Evolutionary conservation across 2,329 filamentous ascomycete species (phyloP).

Genomic region (Fusarium sororula): DNA sequence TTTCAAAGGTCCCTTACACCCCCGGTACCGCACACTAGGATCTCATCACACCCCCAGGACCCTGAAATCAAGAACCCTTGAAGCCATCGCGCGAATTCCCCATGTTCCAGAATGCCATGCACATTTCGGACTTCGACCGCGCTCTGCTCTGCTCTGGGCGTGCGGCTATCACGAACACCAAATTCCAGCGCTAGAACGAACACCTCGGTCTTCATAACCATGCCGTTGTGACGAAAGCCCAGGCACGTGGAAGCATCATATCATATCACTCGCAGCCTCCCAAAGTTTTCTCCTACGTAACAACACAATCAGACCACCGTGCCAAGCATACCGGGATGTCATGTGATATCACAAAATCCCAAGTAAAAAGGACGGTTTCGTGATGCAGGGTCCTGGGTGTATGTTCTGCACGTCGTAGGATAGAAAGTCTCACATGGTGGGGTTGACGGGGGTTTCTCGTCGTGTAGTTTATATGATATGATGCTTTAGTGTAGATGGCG

Average conservation of each 20-base stretch:
- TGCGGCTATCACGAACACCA: neutral
- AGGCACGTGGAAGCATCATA: conserved; percentile 20
- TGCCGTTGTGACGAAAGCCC: neutral
- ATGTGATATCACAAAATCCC: neutral
- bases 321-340: conserved; percentile 1
- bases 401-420: neutral
- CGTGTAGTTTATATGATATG: neutral
- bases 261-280: neutral
- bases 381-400: conserved; percentile 9
- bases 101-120: neutral
- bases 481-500: neutral
- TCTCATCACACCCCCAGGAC: neutral
- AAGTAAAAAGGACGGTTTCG: neutral
- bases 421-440: conserved; percentile 8
- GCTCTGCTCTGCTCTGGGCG: neutral
- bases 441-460: neutral
- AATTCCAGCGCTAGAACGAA: neutral
- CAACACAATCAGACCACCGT: conserved; percentile 8
- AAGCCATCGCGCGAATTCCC: neutral
- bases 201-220: neutral
- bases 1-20: neutral
- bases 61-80: neutral
- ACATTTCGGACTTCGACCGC: neutral
- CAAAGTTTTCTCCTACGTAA: neutral
- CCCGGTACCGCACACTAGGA: neutral